Evolutionary conservation across 768 basidiomycete species (phyloP).

Genomic region (Phylloporus sp.): DNA sequence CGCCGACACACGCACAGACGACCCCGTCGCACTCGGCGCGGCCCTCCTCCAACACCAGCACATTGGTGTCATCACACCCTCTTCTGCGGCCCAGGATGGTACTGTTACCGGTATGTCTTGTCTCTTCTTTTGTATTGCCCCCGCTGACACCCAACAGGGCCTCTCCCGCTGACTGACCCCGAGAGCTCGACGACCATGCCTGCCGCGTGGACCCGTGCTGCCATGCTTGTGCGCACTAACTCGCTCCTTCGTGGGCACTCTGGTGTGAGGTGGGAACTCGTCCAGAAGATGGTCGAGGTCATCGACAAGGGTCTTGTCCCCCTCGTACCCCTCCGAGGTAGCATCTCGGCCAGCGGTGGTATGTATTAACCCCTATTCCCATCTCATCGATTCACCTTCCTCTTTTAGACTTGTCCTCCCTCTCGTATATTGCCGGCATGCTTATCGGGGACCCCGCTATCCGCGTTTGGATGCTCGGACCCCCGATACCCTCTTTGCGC

Average conservation of each 20-base stretch:
- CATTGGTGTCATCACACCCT: slow-evolving; percentile 61
- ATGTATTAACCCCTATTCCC: slow-evolving; percentile 9
- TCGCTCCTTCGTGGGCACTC: slow-evolving; percentile 87
- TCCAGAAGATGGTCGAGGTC: slow-evolving; percentile 73
- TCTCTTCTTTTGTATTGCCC: no score
- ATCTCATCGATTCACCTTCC: slow-evolving; percentile 4
- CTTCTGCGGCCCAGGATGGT: slow-evolving; percentile 31
- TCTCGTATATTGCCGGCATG: slow-evolving; percentile 80
- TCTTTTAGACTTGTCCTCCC: slow-evolving; percentile 60
- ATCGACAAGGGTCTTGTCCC: slow-evolving; percentile 72
- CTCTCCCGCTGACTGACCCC: slow-evolving; percentile 70
- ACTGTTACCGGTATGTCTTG: slow-evolving; percentile 1
- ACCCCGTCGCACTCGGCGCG: slow-evolving; percentile 68
- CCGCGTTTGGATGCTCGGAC: slow-evolving; percentile 55
- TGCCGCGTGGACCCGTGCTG: slow-evolving; percentile 83
- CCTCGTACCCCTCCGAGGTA: slow-evolving; percentile 78
- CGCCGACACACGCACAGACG: slow-evolving; percentile 78
- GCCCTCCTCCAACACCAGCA: slow-evolving; percentile 88
- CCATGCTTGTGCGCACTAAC: slow-evolving; percentile 85
- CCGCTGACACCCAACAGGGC: slow-evolving; percentile 2
- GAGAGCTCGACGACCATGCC: slow-evolving; percentile 71
- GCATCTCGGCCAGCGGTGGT: slow-evolving; percentile 83
- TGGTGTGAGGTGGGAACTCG: slow-evolving; percentile 76
- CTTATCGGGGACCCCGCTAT: slow-evolving; percentile 79
- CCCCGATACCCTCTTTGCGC: background rate